Percentiles rank a stretch among this genome's conserved stretches.
These are phyloP conservation scores for Blumeria hordei DNA, from an alignment of 2,329 filamentous ascomycete genomes.

Conservation along the genomic window DNA sequence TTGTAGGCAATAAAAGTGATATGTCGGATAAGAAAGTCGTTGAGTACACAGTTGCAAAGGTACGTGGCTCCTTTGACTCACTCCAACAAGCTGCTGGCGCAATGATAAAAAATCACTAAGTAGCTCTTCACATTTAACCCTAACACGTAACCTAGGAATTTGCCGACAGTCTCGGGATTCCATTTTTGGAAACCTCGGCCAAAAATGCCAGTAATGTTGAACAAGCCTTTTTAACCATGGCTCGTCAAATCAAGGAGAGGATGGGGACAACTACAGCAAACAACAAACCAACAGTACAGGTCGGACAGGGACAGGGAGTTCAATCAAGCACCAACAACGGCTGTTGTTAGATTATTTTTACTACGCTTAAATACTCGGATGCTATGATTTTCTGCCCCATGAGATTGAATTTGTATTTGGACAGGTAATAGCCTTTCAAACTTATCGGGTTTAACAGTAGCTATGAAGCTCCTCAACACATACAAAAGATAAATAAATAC, in stretches of 20 bases:
- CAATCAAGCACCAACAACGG: constrained; percentile 63
- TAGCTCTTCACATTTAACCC: background rate
- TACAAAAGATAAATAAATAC: constrained; percentile 11
- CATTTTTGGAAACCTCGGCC: constrained; percentile 97
- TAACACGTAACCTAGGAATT: constrained; percentile 47
- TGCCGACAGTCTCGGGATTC: constrained; percentile 92
- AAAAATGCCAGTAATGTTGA: constrained; percentile 99
- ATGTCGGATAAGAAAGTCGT: constrained; percentile 99
- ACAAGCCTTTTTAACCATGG: constrained; percentile 99
- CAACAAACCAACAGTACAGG: constrained; percentile 96
- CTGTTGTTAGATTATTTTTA: constrained; percentile 49
- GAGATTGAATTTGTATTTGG: constrained; percentile 14
- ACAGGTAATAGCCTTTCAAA: constrained; percentile 12
- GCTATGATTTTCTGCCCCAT: constrained; percentile 8
- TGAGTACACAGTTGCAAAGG: constrained; percentile 98
- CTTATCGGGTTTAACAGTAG: constrained; percentile 8
- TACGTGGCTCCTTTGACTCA: constrained; percentile 21
- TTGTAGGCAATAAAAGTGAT: constrained; percentile 99
- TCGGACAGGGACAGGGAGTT: constrained; percentile 83
- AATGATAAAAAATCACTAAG: constrained; percentile 4
- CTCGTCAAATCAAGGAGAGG: constrained; percentile 97
- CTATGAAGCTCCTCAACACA: constrained; percentile 9
- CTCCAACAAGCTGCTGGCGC: constrained; percentile 9
- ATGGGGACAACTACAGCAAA: constrained; percentile 91
- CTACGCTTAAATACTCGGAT: constrained; percentile 6